Percentiles rank a stretch among this genome's conserved stretches.
Evolutionary conservation across 2,329 filamentous ascomycete species (phyloP).

Genomic region (Capronia americana): DNA sequence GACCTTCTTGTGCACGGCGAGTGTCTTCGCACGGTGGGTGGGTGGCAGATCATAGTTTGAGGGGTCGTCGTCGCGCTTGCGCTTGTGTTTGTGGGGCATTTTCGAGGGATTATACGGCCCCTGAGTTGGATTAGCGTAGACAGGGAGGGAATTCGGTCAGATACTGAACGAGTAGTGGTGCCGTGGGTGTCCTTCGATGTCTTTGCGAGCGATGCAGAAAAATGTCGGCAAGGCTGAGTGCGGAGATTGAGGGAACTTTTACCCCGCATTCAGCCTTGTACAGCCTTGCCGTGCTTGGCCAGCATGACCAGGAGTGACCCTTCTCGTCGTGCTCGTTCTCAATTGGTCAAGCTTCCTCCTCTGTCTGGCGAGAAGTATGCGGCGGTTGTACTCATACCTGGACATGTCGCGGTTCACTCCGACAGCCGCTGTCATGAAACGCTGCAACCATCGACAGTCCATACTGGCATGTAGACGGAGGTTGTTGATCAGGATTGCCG

Average conservation of each 20-base stretch:
- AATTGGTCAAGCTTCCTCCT: not conserved
- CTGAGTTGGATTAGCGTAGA: not conserved
- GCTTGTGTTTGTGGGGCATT: slow-evolving; percentile 90
- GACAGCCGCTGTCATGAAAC: not conserved
- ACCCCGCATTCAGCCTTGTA: slow-evolving; percentile 17
- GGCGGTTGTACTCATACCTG: too few relatives aligned
- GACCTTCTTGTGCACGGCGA: slow-evolving; percentile 51
- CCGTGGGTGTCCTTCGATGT: not conserved
- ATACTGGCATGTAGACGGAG: not conserved
- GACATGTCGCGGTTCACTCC: not conserved
- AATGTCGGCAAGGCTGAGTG: slow-evolving; percentile 14
- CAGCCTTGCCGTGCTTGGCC: not conserved
- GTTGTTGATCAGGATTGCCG: not conserved
- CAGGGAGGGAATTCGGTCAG: too few relatives aligned
- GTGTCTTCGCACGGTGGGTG: slow-evolving; percentile 62
- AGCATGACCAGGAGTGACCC: too few relatives aligned
- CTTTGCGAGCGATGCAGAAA: not conserved
- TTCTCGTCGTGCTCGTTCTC: too few relatives aligned
- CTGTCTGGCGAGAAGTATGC: not conserved
- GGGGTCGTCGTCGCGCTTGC: slow-evolving; percentile 59
- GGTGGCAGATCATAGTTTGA: slow-evolving; percentile 66
- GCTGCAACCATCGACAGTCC: not conserved
- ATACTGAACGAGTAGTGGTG: too few relatives aligned
- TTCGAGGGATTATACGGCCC: not conserved
- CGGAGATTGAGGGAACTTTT: slow-evolving; percentile 9